phyloP scores from a whole-genome alignment of 2,329 filamentous ascomycete species.

The Ascochyta koolunga region DNA sequence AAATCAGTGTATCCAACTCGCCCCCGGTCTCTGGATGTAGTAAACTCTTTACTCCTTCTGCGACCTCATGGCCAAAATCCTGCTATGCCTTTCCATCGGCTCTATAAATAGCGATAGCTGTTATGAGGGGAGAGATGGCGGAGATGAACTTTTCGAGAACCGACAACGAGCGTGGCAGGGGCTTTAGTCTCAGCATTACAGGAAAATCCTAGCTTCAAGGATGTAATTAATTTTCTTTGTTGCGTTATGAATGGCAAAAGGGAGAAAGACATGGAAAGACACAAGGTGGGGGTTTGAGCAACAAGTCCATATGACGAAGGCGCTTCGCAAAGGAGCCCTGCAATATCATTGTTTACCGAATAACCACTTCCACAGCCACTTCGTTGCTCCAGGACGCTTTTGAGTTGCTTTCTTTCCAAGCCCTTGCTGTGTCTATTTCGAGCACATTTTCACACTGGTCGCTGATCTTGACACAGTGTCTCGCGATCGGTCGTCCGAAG shows the following conservation, averaged over 20 bases:
- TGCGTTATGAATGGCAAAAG: neutral
- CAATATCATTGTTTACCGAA: slow-evolving; percentile 26
- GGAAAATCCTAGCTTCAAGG: neutral
- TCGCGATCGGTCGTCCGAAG: slow-evolving; percentile 71
- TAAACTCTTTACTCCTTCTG: neutral
- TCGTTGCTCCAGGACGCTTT: slow-evolving; percentile 75
- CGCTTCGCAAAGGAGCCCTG: neutral
- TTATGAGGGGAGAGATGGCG: too few species aligned
- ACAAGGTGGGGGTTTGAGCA: neutral
- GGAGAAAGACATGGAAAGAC: too few species aligned
- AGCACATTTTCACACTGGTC: slow-evolving; percentile 65
- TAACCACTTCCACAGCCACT: slow-evolving; percentile 41
- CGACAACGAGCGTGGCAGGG: neutral
- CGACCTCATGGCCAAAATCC: neutral
- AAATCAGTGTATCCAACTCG: neutral
- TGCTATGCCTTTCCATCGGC: neutral
- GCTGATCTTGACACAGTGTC: slow-evolving; percentile 67
- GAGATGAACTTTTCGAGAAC: too few species aligned
- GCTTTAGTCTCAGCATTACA: neutral
- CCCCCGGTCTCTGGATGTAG: neutral
- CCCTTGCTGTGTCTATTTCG: slow-evolving; percentile 75
- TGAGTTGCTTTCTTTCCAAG: slow-evolving; percentile 77
- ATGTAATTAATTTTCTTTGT: neutral
- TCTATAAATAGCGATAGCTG: neutral
- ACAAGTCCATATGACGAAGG: neutral